Evolutionary conservation across 78 protist genomes (phyloP), one percentile per base, ranked within the genome.

Genomic region (Dictyostelium capitatum): DNA sequence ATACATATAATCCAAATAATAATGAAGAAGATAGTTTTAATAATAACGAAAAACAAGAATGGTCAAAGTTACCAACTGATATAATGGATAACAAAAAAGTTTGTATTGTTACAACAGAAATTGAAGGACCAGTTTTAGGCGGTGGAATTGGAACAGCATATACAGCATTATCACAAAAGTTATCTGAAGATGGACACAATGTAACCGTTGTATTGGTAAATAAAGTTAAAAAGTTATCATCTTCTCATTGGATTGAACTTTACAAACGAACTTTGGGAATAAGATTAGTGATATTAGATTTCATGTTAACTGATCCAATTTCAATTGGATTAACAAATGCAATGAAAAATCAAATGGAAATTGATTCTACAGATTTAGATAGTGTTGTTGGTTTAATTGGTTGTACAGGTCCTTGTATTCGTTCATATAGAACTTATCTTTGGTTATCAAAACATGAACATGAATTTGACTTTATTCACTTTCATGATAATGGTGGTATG

Each of bases 141-240:
- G 93, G 93, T 8, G 93, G 93, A 7, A 87, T 87, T 32, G 93
- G 93, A 15, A 87, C 93, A 1, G 93, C 93, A 2, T 87, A 87
- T 56, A 87, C 93, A 6, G 93, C 93, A 46, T 28, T 87, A 17
- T 56, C 93, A 3, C 83, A 87, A 23, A 80, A 80, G 25, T 74
- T 87, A 6, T 20, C 25, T 5, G 84, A 77, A 12, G 93, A 87
- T 14, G 93, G 93, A 1, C 93, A 87, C 37, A 15, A 43, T 4
- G 84, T 87, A 2, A 87, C 93, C 3, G 64, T 87, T 14, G 30
- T 87, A 20, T 41, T 87, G 41, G 84, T 87, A 28, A 87, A 87
- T 8, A n/a, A 59, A 11, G 59, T 87, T 1, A 87, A 87, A 53
- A 87, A 53, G 43, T 14, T 87, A 19, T 14, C 93, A 10, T 19